Conservation (phyloP, 2,329 filamentous ascomycete genomes). For the Endocalyx cinctus region DNA sequence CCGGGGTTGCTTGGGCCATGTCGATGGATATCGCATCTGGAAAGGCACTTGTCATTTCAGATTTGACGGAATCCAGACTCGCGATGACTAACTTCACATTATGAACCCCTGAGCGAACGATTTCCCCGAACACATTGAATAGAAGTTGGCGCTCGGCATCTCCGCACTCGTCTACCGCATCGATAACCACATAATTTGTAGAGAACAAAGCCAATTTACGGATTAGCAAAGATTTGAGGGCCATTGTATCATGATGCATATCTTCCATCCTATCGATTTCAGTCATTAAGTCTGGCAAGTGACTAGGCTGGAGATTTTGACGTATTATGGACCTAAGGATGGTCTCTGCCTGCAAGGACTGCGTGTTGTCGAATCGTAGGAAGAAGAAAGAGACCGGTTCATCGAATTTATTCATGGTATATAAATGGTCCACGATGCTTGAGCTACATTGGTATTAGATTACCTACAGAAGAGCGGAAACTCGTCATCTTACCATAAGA, state of each 20-base stretch:
- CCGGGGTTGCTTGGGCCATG: conserved; percentile 1
- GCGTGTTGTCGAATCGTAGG: conserved; percentile 12
- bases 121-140: conserved; percentile 5
- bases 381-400: conserved; percentile 17
- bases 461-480: neutral
- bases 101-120: neutral
- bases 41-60: conserved; percentile 6
- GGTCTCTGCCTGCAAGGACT: conserved; percentile 13
- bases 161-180: conserved; percentile 30
- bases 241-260: neutral
- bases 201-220: conserved; percentile 2
- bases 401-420: conserved; percentile 1
- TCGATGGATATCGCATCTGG: conserved; percentile 5
- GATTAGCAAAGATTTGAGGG: conserved; percentile 1
- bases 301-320: conserved; percentile 9
- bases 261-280: neutral
- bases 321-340: conserved; percentile 15
- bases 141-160: conserved; percentile 15
- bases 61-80: conserved; percentile 19
- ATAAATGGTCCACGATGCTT: conserved; percentile 8
- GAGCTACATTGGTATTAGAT: conserved; percentile 1
- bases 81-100: conserved; percentile 22
- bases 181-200: conserved; percentile 25
- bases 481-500: conserved; percentile 3
- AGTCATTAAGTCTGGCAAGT: neutral